phyloP scores from a whole-genome alignment of 192 early-diverging fungal genomes.

The Coemansia erecta region DNA sequence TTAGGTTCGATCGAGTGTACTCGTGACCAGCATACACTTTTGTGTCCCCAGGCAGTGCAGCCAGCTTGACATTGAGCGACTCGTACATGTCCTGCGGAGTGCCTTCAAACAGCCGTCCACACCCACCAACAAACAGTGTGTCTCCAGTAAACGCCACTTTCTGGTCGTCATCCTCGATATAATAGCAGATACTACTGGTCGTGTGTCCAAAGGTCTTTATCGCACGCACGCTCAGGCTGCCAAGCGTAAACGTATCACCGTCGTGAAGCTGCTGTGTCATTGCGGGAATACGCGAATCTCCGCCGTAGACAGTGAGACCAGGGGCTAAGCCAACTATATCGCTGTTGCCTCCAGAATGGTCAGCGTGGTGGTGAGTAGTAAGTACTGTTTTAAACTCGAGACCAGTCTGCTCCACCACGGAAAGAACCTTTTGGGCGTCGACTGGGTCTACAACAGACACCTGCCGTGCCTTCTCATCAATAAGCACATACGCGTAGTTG shows the following conservation, averaged over 20 bases:
- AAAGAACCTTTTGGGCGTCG: conserved; percentile 68
- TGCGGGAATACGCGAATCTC: conserved; percentile 80
- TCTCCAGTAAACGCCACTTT: conserved; percentile 88
- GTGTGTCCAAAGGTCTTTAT: conserved; percentile 88
- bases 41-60: conserved; percentile 71
- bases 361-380: conserved; percentile 87
- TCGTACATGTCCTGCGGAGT: conserved; percentile 80
- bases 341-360: conserved; percentile 83
- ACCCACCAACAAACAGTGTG: conserved; percentile 79
- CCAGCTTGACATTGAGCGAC: conserved; percentile 68
- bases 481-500: conserved; percentile 85
- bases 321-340: conserved; percentile 57
- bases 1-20: conserved; percentile 73
- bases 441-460: conserved; percentile 87
- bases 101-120: conserved; percentile 94
- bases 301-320: conserved; percentile 74
- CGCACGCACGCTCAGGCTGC: conserved; percentile 68
- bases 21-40: conserved; percentile 92
- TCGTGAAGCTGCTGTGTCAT: conserved; percentile 73
- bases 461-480: conserved; percentile 66
- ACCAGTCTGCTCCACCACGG: conserved; percentile 43
- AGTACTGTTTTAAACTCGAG: conserved; percentile 51
- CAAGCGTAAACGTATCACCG: conserved; percentile 72
- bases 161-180: conserved; percentile 63
- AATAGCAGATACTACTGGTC: conserved; percentile 81